Base-by-base conservation (phyloP, 2,329 filamentous ascomycete genomes). In the Pseudogymnoascus sp. region DNA sequence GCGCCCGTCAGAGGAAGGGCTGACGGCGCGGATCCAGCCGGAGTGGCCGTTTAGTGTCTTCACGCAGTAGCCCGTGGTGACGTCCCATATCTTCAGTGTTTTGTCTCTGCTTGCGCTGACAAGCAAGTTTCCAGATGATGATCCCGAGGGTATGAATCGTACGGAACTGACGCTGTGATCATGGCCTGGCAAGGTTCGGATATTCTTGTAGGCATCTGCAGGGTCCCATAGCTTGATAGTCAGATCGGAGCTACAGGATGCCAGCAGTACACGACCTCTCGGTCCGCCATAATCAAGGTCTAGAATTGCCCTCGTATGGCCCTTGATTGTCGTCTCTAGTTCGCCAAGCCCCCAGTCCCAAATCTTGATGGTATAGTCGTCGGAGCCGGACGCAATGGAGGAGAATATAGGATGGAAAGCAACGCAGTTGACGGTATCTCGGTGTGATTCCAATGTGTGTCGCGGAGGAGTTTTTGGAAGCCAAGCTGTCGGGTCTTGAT, bases 301-400 rank as follows among this genome's bases (percentile, higher is more conserved):
- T 28, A 94, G 77, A 0, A 97, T 91, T 3, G 91, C 85, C 72
- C 90, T 92, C 4, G 92, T 97, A 72, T 97, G 93, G 1, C 91
- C 92, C 73, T 97, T 97, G 63, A 97, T 83, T 0, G 92, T 97
- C 66, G 88, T 81, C 74, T 97, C 92, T 3, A 96, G 80, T 75
- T 97, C 92, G 59, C 93, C 93, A 23, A 95, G 77, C 71, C 97
- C 92, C 89, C 92, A 97, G 72, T 97, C 92, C 92, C 92, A 97
- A 63, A 97, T 92, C 72, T 97, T 97, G 74, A 97, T 96, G 6
- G 90, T 96, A 62, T 85, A 90, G 75, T 97, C 93, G 74, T 96
- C 92, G 7, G 92, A 95, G 14, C 90, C 92, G 0, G 91, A 94
- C 8, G 92, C 93, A 21, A 97, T 80, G 4, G 90, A 93, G 8